Conservation (phyloP, 495 filamentous ascomycete genomes). For the Beverwykella pulmonaria region DNA sequence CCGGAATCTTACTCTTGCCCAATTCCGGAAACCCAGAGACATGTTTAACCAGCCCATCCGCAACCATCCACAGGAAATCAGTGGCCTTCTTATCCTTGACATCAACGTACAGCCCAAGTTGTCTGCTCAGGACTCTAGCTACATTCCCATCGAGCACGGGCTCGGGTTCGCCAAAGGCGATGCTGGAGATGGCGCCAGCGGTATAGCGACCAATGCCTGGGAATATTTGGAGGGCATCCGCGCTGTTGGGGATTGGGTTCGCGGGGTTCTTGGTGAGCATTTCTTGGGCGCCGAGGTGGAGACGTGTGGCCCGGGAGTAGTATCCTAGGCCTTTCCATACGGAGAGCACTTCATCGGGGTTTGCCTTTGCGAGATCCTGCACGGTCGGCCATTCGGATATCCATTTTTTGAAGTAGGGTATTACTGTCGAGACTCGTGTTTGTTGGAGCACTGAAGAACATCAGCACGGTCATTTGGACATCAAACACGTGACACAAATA, state of each 20-base stretch:
- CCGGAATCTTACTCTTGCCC: constrained; percentile 13
- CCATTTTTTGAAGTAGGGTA: constrained; percentile 32
- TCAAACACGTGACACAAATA: background rate
- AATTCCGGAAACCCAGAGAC: constrained; percentile 8
- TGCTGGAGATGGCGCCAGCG: constrained; percentile 30
- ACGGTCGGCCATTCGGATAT: constrained; percentile 32
- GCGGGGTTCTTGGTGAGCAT: constrained; percentile 7
- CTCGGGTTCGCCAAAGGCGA: constrained; percentile 29
- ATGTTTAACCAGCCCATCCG: constrained; percentile 19
- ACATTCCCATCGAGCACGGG: constrained; percentile 34
- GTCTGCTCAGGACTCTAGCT: constrained; percentile 22
- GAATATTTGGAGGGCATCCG: constrained; percentile 13
- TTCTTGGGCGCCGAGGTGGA: constrained; percentile 22
- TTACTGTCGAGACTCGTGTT: constrained; percentile 32
- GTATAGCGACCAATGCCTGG: constrained; percentile 32
- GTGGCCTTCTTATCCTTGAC: constrained; percentile 25
- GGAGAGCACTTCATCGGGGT: constrained; percentile 26
- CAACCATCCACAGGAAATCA: constrained; percentile 27
- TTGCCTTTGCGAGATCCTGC: constrained; percentile 20
- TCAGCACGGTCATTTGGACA: background rate
- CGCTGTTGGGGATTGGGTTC: constrained; percentile 15
- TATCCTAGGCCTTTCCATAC: constrained; percentile 36
- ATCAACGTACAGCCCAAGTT: constrained; percentile 28
- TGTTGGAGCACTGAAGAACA: constrained; percentile 30
- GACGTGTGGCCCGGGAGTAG: constrained; percentile 30